phyloP scores from a whole-genome alignment of 1,284 basidiomycete species.

The Fomitopsis palustris region DNA sequence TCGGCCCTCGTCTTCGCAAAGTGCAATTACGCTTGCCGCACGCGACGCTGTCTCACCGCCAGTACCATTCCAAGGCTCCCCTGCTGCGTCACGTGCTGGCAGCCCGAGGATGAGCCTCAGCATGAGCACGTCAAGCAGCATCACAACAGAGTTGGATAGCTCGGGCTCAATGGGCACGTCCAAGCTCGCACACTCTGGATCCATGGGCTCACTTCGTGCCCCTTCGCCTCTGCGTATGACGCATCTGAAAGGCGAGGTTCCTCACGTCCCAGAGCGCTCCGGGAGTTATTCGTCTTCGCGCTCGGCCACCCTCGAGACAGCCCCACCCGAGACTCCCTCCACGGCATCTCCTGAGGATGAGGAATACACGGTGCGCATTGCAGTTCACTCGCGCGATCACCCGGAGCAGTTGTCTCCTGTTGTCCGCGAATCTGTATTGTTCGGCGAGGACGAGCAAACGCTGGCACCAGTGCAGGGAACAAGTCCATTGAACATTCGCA shows the following conservation, averaged over 20 bases:
- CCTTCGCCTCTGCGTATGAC: neutral
- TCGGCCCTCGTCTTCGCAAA: slow-evolving; percentile 21
- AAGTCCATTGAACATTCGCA: slow-evolving; percentile 5
- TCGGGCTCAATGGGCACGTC: neutral
- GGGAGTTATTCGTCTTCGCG: slow-evolving; percentile 1
- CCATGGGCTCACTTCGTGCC: neutral
- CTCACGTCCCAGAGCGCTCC: slow-evolving; percentile 9
- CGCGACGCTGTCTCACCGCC: slow-evolving; percentile 11
- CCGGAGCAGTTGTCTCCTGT: neutral
- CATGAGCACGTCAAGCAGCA: neutral
- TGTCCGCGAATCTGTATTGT: neutral
- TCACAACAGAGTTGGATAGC: neutral
- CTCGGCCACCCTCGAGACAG: neutral
- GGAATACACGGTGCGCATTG: neutral
- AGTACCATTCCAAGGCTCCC: slow-evolving; percentile 7
- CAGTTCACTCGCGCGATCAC: neutral
- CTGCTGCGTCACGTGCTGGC: slow-evolving; percentile 7
- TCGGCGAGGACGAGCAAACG: neutral
- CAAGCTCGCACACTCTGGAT: neutral
- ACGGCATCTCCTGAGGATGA: neutral
- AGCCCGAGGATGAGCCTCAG: neutral
- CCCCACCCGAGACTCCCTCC: neutral
- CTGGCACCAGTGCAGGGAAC: neutral
- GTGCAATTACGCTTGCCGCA: slow-evolving; percentile 17
- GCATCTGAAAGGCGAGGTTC: neutral